These are phyloP conservation scores for Phaeoacremonium minimum DNA, from an alignment of 2,329 filamentous ascomycete genomes.

Conservation along the genomic window DNA sequence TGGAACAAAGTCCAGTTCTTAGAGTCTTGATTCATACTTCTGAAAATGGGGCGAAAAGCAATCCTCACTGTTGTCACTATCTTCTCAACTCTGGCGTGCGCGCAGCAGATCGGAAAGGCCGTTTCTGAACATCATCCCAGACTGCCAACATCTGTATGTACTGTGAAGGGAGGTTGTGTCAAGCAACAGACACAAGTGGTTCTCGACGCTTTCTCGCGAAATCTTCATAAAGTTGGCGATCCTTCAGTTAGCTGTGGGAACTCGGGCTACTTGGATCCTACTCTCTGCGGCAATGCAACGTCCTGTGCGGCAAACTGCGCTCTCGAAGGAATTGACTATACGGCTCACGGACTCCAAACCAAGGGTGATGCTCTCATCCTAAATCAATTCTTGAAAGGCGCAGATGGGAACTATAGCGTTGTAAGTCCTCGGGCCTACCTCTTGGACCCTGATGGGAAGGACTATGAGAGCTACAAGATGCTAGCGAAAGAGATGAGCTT, in stretches of 20 bases:
- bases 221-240: slow-evolving; percentile 5
- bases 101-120: slow-evolving; percentile 3
- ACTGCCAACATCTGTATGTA: slow-evolving; percentile 3
- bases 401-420: slow-evolving; percentile 1
- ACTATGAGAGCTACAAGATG: slow-evolving; percentile 55
- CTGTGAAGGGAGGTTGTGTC: slow-evolving; percentile 1
- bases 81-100: not conserved
- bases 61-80: not conserved
- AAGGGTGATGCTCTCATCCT: slow-evolving; percentile 1
- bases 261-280: slow-evolving; percentile 1
- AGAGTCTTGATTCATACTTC: too few relatives aligned
- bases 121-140: slow-evolving; percentile 3
- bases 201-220: slow-evolving; percentile 5
- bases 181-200: slow-evolving; percentile 2
- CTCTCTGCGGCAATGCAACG: slow-evolving; percentile 1
- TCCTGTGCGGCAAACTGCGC: slow-evolving; percentile 4
- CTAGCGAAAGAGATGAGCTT: slow-evolving; percentile 60
- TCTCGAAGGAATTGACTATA: slow-evolving; percentile 4
- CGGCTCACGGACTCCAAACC: slow-evolving; percentile 3
- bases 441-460: slow-evolving; percentile 42
- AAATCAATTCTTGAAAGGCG: slow-evolving; percentile 3
- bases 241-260: slow-evolving; percentile 4
- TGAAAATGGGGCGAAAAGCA: not conserved
- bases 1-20: too few relatives aligned
- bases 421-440: slow-evolving; percentile 49